phyloP scores from a whole-genome alignment of 257 asterid species.

The Haberlea rhodopensis region DNA sequence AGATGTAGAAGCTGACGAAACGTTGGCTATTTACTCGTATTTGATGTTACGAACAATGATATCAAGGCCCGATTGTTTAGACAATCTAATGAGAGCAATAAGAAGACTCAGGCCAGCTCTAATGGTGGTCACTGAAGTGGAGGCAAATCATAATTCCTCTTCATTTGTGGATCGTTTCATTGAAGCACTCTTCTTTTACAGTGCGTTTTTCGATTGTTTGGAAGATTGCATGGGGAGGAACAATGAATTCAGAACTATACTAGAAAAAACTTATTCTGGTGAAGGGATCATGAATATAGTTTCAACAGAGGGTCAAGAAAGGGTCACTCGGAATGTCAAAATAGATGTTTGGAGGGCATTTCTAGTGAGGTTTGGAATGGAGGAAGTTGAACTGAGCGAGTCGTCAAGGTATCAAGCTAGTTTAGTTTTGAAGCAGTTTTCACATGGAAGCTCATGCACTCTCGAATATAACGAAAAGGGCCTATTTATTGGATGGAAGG shows the following conservation, averaged over 20 bases:
- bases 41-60: constrained; percentile 53
- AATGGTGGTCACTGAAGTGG: constrained; percentile 61
- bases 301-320: constrained; percentile 45
- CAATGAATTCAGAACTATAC: constrained; percentile 31
- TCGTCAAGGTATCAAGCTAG: constrained; percentile 49
- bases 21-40: constrained; percentile 44
- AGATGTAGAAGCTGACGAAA: constrained; percentile 36
- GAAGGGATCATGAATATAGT: constrained; percentile 57
- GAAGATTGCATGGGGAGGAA: constrained; percentile 54
- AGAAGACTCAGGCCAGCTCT: constrained; percentile 42
- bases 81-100: constrained; percentile 41
- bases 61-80: constrained; percentile 37
- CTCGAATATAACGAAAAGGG: constrained; percentile 44
- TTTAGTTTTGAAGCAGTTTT: constrained; percentile 38
- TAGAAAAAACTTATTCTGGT: constrained; percentile 48
- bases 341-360: constrained; percentile 70
- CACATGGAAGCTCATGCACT: constrained; percentile 36
- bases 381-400: constrained; percentile 45
- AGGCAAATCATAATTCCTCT: constrained; percentile 68
- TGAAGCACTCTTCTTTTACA: constrained; percentile 48
- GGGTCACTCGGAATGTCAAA: constrained; percentile 51
- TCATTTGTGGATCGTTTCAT: constrained; percentile 54
- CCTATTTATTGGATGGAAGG: constrained; percentile 48
- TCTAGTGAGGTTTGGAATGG: constrained; percentile 46
- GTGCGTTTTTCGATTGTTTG: constrained; percentile 56